phyloP scores from a whole-genome alignment of 345 rosid genomes.

The Arabidopsis arenosa region DNA sequence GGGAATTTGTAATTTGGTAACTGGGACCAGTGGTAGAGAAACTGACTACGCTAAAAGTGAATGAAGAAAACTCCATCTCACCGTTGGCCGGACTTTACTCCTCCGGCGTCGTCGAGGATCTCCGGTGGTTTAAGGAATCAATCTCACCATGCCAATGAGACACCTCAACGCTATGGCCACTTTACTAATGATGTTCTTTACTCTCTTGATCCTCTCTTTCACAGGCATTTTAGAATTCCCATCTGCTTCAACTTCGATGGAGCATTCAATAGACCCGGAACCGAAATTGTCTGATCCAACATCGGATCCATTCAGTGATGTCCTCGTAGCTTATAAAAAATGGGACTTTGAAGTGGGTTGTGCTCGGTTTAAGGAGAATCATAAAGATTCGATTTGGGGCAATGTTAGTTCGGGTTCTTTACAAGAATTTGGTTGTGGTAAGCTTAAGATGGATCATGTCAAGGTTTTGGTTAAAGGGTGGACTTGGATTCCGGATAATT shows the following conservation, averaged over 20 bases:
- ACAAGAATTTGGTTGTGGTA: conserved; percentile 58
- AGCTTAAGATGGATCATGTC: conserved; percentile 66
- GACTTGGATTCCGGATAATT: conserved; percentile 98
- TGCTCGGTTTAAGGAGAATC: conserved; percentile 58
- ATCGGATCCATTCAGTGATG: conserved; percentile 65
- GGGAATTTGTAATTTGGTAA: neutral
- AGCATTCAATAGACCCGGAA: conserved; percentile 14
- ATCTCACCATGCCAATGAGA: conserved; percentile 60
- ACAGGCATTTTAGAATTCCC: conserved; percentile 83
- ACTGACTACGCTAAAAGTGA: conserved; percentile 26
- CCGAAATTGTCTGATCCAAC: conserved; percentile 30
- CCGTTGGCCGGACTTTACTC: conserved; percentile 33
- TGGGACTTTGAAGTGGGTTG: conserved; percentile 95
- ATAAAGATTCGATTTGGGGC: conserved; percentile 41
- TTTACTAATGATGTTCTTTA: conserved; percentile 63
- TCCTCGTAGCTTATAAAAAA: conserved; percentile 57
- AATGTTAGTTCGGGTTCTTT: conserved; percentile 61
- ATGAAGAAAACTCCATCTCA: conserved; percentile 16
- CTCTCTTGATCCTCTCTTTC: conserved; percentile 73
- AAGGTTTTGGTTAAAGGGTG: conserved; percentile 86
- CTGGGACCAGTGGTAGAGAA: conserved; percentile 27
- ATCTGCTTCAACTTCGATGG: conserved; percentile 51
- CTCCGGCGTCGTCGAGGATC: conserved; percentile 39
- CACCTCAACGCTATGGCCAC: conserved; percentile 57
- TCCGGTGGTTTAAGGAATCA: conserved; percentile 25